These are phyloP conservation scores for Neurospora tetraspora DNA, from an alignment of 495 filamentous ascomycete genomes.

Conservation along the genomic window DNA sequence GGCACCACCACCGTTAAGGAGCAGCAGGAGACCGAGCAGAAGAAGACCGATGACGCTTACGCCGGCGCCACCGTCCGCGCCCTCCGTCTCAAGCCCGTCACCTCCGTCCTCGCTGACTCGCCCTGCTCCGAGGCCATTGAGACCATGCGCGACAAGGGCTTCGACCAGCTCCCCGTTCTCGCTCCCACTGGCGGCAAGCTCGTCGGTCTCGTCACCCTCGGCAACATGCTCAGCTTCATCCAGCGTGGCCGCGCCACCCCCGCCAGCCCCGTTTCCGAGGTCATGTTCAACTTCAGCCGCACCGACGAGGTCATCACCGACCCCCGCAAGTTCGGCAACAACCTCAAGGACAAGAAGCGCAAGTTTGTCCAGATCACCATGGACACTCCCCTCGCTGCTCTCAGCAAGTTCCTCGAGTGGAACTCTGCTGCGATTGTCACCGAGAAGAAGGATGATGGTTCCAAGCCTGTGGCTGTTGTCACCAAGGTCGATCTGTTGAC, in stretches of 20 bases:
- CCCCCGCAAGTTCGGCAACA: conserved; percentile 50
- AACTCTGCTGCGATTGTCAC: conserved; percentile 93
- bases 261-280: conserved; percentile 62
- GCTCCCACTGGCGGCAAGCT: conserved; percentile 56
- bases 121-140: conserved; percentile 80
- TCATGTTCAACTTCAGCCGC: conserved; percentile 92
- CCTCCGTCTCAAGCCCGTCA: conserved; percentile 84
- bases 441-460: conserved; percentile 48
- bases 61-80: conserved; percentile 63
- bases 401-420: conserved; percentile 94
- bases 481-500: conserved; percentile 93
- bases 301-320: conserved; percentile 84
- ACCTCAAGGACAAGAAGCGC: conserved; percentile 38
- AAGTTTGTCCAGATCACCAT: conserved; percentile 90
- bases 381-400: conserved; percentile 71
- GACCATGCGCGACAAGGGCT: conserved; percentile 92
- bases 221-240: conserved; percentile 86
- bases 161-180: conserved; percentile 91
- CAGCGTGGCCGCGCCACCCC: conserved; percentile 67
- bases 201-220: conserved; percentile 85
- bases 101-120: conserved; percentile 59
- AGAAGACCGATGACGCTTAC: conserved; percentile 45
- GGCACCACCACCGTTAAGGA: conserved; percentile 30
- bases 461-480: conserved; percentile 73
- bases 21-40: conserved; percentile 5